Base-by-base conservation (phyloP, 148 eudicot genomes). In the Vaccinium darrowii region DNA sequence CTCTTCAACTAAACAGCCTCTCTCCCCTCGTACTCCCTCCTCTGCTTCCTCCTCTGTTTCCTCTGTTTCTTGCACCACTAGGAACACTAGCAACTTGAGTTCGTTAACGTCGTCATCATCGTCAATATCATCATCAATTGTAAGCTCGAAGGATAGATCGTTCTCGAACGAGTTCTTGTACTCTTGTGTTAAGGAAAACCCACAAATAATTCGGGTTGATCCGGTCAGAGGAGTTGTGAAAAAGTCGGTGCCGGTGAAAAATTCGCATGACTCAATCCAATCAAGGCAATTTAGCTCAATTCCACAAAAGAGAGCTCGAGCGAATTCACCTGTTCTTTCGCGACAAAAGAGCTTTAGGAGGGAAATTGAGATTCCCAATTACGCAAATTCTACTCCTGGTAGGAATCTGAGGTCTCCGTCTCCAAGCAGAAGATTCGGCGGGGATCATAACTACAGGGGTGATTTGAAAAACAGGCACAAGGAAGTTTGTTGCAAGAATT, bases 261-360 rank as follows among this genome's bases (percentile, higher is more conserved):
- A 78, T 39, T 57, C 88, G 6, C 82, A 83, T 60, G 57, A 25
- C 43, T 27, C 81, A 0, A 25, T 27, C 3, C 91, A 87, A 53
- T 88, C 78, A 69, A 84, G 84, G 76, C 67, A 78, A 8, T 47
- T 33, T 0, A 75, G 86, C 43, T 60, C 87, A 4, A 79, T 82
- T 8, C 75, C 93, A n/a, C 90, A 91, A 75, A 95, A 93, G 87
- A 80, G 96, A 43, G 86, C 93, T 18, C 94, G 98, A 7, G 90
- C 92, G 18, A 88, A 60, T 72, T 92, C 95, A 39, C 94, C 97
- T 11, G 86, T 85, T 52, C 88, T 95, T n/a, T 84, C 91, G 19
- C 87, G 93, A 39, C 96, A 94, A 71, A 94, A 93, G 89, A 94
- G 94, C 88, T 89, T 92, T 79, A 87, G 92, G 63, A 84, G 84